phyloP scores from a whole-genome alignment of 345 rosid genomes.

The Barbarea vulgaris region DNA sequence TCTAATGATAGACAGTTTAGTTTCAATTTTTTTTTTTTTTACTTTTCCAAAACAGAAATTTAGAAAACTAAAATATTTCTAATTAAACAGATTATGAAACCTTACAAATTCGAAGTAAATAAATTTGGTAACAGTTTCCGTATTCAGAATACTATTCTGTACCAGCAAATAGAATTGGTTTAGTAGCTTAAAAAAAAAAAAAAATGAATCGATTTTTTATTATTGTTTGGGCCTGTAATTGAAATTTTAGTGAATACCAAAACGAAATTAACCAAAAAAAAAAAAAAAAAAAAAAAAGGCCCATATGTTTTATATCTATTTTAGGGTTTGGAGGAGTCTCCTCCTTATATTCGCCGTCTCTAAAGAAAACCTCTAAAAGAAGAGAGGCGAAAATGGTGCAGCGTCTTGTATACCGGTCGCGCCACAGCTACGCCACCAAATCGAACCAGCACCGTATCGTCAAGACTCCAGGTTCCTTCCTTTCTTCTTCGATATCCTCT shows the following conservation, averaged over 20 bases:
- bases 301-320: not conserved
- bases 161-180: not conserved
- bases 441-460: conserved; percentile 70
- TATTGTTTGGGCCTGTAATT: not conserved
- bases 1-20: too few species aligned
- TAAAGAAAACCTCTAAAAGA: conserved; percentile 20
- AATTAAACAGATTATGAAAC: not conserved
- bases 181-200: too few species aligned
- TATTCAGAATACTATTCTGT: too few species aligned
- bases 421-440: conserved; percentile 80
- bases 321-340: conserved; percentile 20
- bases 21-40: too few species aligned
- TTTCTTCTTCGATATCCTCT: not conserved
- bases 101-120: not conserved
- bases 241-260: not conserved
- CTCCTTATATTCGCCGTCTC: not conserved
- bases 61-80: too few species aligned
- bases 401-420: conserved; percentile 62
- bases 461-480: conserved; percentile 55
- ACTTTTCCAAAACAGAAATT: too few species aligned
- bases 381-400: conserved; percentile 59
- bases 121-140: not conserved
- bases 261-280: too few species aligned
- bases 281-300: too few species aligned
- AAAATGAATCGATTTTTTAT: not conserved